Percentiles rank a stretch among this genome's conserved stretches.
phyloP scores from a whole-genome alignment of 371 early-diverging fungal species.

The Saksenaea oblongispora region DNA sequence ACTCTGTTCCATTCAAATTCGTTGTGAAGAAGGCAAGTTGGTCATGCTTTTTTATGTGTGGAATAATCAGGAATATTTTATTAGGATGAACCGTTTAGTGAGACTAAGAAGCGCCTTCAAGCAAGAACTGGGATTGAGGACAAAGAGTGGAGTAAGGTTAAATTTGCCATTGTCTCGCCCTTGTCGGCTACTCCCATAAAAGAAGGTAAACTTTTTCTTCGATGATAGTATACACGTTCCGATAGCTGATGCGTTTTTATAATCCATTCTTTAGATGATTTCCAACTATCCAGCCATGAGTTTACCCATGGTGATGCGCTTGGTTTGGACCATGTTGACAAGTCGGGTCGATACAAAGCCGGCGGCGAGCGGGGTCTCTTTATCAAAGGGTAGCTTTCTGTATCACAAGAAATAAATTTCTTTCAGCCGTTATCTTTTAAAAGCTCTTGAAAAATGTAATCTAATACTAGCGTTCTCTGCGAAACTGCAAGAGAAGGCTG shows the following conservation, averaged over 20 bases:
- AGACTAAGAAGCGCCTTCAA: constrained; percentile 66
- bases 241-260: too few relatives aligned
- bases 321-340: constrained; percentile 70
- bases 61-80: neutral
- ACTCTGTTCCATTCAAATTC: constrained; percentile 80
- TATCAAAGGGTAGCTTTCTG: neutral
- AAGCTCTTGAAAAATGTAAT: neutral
- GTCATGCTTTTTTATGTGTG: neutral
- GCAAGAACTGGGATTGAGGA: constrained; percentile 67
- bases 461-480: too few relatives aligned
- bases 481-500: too few relatives aligned
- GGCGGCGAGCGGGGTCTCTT: neutral
- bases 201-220: constrained; percentile 42
- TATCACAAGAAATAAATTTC: neutral
- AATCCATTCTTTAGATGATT: neutral
- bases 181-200: constrained; percentile 20
- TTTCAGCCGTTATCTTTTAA: neutral
- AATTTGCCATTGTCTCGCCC: constrained; percentile 40
- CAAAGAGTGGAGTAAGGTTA: constrained; percentile 76
- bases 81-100: constrained; percentile 62
- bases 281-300: constrained; percentile 15
- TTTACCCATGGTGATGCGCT: constrained; percentile 43
- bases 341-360: constrained; percentile 26
- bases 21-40: constrained; percentile 44
- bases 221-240: constrained; percentile 7